phyloP scores from a whole-genome alignment of 2,329 filamentous ascomycete species.

The Pestalotiopsis sp. region DNA sequence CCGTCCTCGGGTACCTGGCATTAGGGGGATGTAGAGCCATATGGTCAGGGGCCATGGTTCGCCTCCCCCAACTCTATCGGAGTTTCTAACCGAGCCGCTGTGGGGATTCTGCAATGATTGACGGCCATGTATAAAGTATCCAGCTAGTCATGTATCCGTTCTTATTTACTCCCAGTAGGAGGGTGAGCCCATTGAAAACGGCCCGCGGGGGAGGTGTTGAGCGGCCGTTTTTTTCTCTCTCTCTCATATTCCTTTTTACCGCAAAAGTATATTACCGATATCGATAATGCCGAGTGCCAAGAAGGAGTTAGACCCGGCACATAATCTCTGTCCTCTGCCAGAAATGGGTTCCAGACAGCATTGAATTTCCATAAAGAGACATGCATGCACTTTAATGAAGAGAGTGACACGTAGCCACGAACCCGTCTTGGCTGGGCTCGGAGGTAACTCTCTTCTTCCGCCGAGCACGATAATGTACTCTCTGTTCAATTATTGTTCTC shows the following conservation, averaged over 20 bases:
- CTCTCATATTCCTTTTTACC: neutral
- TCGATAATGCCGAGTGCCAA: neutral
- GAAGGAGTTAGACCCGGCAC: neutral
- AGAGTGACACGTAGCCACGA: neutral
- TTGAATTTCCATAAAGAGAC: neutral
- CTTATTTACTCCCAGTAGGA: too few relatives aligned
- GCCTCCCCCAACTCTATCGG: neutral
- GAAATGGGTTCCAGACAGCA: neutral
- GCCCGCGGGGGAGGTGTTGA: neutral
- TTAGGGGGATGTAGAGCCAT: neutral
- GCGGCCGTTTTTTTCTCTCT: neutral
- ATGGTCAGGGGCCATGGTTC: neutral
- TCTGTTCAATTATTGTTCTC: too few relatives aligned
- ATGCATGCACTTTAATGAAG: neutral
- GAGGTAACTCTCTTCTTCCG: neutral
- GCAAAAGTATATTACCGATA: neutral
- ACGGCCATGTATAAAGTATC: neutral
- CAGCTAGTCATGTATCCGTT: too few relatives aligned
- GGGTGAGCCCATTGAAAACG: neutral
- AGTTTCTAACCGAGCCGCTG: neutral
- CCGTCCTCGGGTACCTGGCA: neutral
- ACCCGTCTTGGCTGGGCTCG: neutral
- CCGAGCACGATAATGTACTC: too few relatives aligned
- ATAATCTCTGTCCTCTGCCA: neutral
- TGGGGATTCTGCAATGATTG: neutral